Conservation (phyloP, 352 stramenopile species). For the Globisporangium echinulatum region DNA sequence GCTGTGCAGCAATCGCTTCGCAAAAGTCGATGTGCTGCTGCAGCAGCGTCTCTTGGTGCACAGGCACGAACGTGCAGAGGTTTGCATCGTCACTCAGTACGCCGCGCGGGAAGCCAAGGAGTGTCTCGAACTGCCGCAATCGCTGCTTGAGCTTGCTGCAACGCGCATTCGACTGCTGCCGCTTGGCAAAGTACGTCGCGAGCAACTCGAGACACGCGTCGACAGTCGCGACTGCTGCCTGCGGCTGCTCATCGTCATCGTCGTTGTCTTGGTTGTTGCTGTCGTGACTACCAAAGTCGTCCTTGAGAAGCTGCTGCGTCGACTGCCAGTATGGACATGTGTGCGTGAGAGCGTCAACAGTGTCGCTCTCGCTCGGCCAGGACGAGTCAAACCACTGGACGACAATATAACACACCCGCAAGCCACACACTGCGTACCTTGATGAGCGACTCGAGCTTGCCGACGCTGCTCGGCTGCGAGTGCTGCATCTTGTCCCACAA, state of each 20-base stretch:
- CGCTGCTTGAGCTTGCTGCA: slow-evolving; percentile 6
- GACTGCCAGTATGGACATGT: neutral
- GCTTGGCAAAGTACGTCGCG: slow-evolving; percentile 5
- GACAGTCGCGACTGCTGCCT: neutral
- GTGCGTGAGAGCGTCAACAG: too few species aligned
- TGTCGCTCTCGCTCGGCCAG: too few species aligned
- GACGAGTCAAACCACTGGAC: too few species aligned
- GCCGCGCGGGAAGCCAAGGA: slow-evolving; percentile 4
- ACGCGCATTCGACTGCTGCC: neutral
- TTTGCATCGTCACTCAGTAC: slow-evolving; percentile 1
- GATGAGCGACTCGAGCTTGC: slow-evolving; percentile 8
- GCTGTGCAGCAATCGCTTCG: slow-evolving; percentile 26
- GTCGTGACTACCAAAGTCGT: slow-evolving; percentile 4
- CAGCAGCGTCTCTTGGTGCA: slow-evolving; percentile 23
- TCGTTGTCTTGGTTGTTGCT: slow-evolving; percentile 8
- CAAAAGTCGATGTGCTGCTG: slow-evolving; percentile 22
- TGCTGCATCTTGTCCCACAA: slow-evolving; percentile 9
- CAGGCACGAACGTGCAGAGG: slow-evolving; percentile 20
- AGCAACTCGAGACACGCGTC: slow-evolving; percentile 7
- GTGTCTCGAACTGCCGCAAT: slow-evolving; percentile 10
- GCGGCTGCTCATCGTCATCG: neutral
- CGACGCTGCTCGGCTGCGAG: slow-evolving; percentile 1
- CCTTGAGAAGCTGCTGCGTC: slow-evolving; percentile 2
- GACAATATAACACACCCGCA: too few species aligned
- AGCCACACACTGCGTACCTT: slow-evolving; percentile 3